Evolutionary conservation across 208 protist species (phyloP).

Genomic region (Perkinsela sp.): DNA sequence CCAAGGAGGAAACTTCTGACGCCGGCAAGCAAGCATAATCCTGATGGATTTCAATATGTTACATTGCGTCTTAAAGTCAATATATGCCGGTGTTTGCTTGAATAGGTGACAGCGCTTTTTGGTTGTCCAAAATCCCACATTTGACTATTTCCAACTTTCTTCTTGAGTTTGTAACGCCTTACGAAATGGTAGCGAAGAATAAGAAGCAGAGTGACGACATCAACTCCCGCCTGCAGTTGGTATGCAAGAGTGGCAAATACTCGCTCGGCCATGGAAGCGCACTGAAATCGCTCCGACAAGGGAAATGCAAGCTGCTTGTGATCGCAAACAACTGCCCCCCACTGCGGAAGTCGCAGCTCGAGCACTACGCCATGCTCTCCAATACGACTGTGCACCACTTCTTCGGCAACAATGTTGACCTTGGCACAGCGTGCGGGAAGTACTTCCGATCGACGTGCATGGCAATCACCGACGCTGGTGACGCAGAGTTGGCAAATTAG

Average conservation of each 20-base stretch:
- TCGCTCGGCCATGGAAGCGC: constrained; percentile 85
- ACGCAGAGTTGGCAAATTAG: constrained; percentile 57
- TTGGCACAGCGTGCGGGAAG: constrained; percentile 95
- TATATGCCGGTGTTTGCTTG: no score
- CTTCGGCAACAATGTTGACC: constrained; percentile 88
- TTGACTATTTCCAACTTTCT: no score
- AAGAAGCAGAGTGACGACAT: constrained; percentile 91
- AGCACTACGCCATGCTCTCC: constrained; percentile 98
- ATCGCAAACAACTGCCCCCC: constrained; percentile 93
- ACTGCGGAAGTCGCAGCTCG: constrained; percentile 91
- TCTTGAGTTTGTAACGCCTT: no score
- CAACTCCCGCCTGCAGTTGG: constrained; percentile 92
- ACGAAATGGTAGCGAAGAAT: constrained; percentile 66
- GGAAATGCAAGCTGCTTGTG: constrained; percentile 90
- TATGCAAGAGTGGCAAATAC: constrained; percentile 98
- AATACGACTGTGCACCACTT: constrained; percentile 96
- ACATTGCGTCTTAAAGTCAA: no score
- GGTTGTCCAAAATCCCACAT: no score
- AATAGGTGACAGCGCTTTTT: no score
- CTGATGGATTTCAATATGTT: not conserved
- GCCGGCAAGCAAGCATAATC: not conserved
- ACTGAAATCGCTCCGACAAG: constrained; percentile 81
- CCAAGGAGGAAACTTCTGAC: not conserved
- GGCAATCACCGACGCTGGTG: constrained; percentile 88
- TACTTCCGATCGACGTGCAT: constrained; percentile 87